Base-by-base conservation (phyloP, 176 grass and related monocot genomes). In the Carex myosuroides region DNA sequence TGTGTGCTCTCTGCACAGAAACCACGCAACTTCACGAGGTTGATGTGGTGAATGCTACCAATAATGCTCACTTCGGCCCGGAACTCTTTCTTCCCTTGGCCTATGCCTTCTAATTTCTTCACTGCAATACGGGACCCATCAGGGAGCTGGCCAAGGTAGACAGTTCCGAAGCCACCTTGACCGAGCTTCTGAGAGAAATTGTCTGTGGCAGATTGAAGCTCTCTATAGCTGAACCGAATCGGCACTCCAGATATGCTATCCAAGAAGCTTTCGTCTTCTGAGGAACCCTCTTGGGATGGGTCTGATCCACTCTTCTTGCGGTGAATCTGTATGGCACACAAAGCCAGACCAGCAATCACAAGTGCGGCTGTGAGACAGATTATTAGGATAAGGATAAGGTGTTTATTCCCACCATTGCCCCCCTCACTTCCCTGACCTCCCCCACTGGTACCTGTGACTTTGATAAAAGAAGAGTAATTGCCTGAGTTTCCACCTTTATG, bases 41-140 rank as follows among this genome's bases (percentile, higher is more conserved):
- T 93, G 85, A 99, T 93, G 77, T 99, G 96, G 71, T 99, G 96
- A 71, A 99, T 99, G 66, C 93, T 93, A 74, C 96, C 96, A 55
- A 99, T 95, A 70, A 94, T 99, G 10, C 86, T 89, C 29, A 99
- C 96, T 85, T 99, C 96, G 1, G 96, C 83, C 5, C 90, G 91
- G 72, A 99, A 99, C 64, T 99, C 93, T 83, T 99, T 99, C 88
- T 93, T 95, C 8, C 96, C 96, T 84, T 99, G 96, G 30, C 96
- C 93, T 77, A 99, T 91, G 8, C 96, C 87, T 86, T 99, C 96
- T 69, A 99, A 66, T 79, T 95, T 86, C 85, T 99, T 99, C 50
- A 99, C 96, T 60, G 96, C 96, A 13, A 99, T 87, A 41, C 83
- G 83, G 39, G 86, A 88, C 12, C 91, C 90, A 69, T 99, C 91